Conservation (phyloP, 805 yeast species). For the Myxozyma nipponensis region DNA sequence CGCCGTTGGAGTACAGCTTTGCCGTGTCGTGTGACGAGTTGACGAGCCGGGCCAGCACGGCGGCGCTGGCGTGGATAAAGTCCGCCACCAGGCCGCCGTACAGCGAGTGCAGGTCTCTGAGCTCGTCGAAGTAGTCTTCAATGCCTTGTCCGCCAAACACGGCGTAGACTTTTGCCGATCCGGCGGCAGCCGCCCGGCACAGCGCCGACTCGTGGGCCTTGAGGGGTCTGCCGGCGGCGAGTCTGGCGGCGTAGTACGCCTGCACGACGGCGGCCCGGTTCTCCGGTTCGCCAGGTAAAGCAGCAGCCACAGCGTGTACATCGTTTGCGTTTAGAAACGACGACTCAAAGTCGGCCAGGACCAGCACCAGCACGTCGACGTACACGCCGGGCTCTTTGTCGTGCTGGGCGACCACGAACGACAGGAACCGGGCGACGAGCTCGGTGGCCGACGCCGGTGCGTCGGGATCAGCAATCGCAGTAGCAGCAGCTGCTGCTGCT, state of each 20-base stretch:
- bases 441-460: conserved; percentile 88
- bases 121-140: conserved; percentile 95
- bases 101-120: conserved; percentile 73
- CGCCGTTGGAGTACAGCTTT: conserved; percentile 87
- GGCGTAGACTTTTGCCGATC: conserved; percentile 62
- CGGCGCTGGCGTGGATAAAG: conserved; percentile 66
- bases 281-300: conserved; percentile 49
- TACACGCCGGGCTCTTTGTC: conserved; percentile 50
- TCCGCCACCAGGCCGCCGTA: conserved; percentile 73
- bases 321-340: conserved; percentile 71
- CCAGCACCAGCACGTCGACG: conserved; percentile 64
- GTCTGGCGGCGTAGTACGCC: conserved; percentile 66
- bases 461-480: conserved; percentile 41
- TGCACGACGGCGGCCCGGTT: conserved; percentile 74
- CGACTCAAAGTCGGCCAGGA: conserved; percentile 79
- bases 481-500: no score
- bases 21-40: conserved; percentile 70
- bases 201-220: conserved; percentile 54
- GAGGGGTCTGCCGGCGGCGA: conserved; percentile 49
- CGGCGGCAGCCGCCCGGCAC: conserved; percentile 56
- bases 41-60: conserved; percentile 55
- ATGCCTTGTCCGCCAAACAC: conserved; percentile 99
- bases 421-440: conserved; percentile 77
- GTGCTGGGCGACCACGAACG: conserved; percentile 43
- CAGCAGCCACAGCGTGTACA: conserved; percentile 84